Percentiles rank a stretch among this genome's conserved stretches.
Evolutionary conservation across 768 basidiomycete genomes (phyloP).

Genomic region (Tulasnella sp.): DNA sequence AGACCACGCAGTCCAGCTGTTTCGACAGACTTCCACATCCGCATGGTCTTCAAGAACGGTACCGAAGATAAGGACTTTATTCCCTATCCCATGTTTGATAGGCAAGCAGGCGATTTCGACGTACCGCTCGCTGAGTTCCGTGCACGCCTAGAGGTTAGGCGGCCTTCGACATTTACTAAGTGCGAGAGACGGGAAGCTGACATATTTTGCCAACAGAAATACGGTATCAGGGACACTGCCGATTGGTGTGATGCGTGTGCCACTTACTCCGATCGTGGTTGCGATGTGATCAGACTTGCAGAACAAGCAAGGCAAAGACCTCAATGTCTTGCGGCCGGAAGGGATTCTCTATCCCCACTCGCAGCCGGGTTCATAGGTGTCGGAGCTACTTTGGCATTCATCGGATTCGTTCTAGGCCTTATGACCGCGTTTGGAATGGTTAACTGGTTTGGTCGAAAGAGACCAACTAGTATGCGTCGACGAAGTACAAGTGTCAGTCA

Average conservation of each 20-base stretch:
- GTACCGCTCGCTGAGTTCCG: slow-evolving; percentile 43
- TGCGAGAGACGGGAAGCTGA: neutral
- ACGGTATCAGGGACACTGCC: slow-evolving; percentile 38
- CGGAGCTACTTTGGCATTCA: neutral
- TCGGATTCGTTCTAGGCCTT: neutral
- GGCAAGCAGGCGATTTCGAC: slow-evolving; percentile 35
- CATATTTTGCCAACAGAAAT: slow-evolving; percentile 28
- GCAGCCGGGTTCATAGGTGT: slow-evolving; percentile 12
- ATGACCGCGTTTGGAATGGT: neutral
- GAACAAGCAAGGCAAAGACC: too few species aligned
- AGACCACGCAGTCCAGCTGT: slow-evolving; percentile 37
- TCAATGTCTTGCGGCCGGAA: neutral
- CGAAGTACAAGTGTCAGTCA: neutral
- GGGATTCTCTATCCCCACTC: neutral
- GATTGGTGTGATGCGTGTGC: slow-evolving; percentile 49
- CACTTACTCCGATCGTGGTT: slow-evolving; percentile 46
- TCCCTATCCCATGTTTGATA: slow-evolving; percentile 48
- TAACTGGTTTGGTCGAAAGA: too few species aligned
- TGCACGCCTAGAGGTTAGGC: slow-evolving; percentile 44
- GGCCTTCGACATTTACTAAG: neutral
- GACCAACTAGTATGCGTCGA: neutral
- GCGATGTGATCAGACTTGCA: slow-evolving; percentile 35
- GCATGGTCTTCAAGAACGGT: slow-evolving; percentile 61
- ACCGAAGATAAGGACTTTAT: slow-evolving; percentile 36
- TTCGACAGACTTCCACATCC: slow-evolving; percentile 42